Percentiles rank a stretch among this genome's conserved stretches.
Evolutionary conservation across 768 basidiomycete genomes (phyloP).

Genomic region (Phlebiopsis gigantea): DNA sequence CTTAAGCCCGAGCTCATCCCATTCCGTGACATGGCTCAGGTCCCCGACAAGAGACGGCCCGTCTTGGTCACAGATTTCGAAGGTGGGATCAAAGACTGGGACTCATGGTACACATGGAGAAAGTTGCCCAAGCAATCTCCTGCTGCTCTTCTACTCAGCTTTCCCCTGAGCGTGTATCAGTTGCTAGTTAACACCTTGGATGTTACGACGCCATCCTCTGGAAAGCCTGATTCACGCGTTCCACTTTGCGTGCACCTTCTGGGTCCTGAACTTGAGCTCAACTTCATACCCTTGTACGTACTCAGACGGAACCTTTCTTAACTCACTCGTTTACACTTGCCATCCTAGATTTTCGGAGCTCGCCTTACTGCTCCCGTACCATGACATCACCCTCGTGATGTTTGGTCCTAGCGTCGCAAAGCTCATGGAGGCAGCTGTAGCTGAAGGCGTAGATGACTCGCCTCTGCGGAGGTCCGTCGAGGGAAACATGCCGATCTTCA

Average conservation of each 20-base stretch:
- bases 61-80: constrained; percentile 7
- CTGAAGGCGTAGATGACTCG: constrained; percentile 24
- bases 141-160: constrained; percentile 40
- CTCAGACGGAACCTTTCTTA: neutral
- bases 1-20: constrained; percentile 9
- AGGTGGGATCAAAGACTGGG: constrained; percentile 29
- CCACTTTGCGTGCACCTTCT: constrained; percentile 32
- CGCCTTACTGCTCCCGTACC: constrained; percentile 39
- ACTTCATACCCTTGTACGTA: constrained; percentile 37
- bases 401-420: constrained; percentile 31
- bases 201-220: constrained; percentile 22
- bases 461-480: constrained; percentile 20
- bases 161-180: constrained; percentile 36
- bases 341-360: constrained; percentile 39
- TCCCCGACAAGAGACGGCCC: neutral
- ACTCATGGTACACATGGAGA: constrained; percentile 42
- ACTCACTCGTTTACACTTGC: neutral
- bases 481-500: constrained; percentile 24
- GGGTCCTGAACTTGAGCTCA: constrained; percentile 35
- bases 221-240: constrained; percentile 21
- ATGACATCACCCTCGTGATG: constrained; percentile 38
- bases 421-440: constrained; percentile 28
- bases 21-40: neutral
- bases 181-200: constrained; percentile 32
- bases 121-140: constrained; percentile 37